Conservation (phyloP, 208 protist genomes). For the Trypanosoma caninum region DNA sequence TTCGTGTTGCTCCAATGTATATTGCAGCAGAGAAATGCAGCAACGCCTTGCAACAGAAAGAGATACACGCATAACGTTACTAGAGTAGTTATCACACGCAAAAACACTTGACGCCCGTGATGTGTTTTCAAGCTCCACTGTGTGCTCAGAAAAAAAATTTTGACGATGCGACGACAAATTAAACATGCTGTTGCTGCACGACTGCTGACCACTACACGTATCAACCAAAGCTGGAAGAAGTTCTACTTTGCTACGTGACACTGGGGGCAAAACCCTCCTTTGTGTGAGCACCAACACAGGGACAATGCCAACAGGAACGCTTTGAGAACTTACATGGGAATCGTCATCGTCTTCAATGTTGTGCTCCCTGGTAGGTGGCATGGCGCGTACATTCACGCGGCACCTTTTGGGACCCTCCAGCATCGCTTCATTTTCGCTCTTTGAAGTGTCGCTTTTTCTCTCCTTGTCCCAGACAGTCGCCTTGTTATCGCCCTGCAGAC, state of each 20-base stretch:
- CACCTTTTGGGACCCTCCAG: background rate
- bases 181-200: background rate
- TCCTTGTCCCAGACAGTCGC: no score
- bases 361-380: no score
- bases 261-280: background rate
- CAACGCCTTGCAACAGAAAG: constrained; percentile 18
- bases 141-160: no score
- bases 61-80: constrained; percentile 10
- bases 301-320: constrained; percentile 14
- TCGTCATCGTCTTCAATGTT: background rate
- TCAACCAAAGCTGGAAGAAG: background rate
- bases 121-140: background rate
- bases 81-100: background rate
- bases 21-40: constrained; percentile 22
- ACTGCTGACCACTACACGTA: background rate
- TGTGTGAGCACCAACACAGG: constrained; percentile 8
- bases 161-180: background rate
- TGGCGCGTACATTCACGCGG: background rate
- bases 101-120: background rate
- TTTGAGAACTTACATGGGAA: background rate
- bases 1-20: constrained; percentile 18
- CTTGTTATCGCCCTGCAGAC: no score
- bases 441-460: no score
- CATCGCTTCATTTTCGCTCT: background rate
- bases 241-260: background rate